Evolutionary conservation across 202 grass and related monocot species (phyloP), one percentile per base, ranked within the genome.

Genomic region (Dendrocalamus latiflorus): DNA sequence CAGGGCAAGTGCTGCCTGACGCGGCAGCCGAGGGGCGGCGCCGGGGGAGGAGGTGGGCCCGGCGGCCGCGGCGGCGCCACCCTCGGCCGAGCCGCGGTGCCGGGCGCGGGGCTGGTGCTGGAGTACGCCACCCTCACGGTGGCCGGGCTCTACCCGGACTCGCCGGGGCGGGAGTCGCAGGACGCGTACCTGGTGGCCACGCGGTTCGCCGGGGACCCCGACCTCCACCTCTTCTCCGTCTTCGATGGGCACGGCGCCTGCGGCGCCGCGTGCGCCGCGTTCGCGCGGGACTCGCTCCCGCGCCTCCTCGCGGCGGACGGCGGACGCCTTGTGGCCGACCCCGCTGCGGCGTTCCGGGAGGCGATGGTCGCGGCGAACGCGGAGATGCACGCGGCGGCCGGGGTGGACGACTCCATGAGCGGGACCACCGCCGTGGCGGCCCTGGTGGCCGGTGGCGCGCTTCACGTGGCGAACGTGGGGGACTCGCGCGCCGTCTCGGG

Each of bases 391-490:
- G 84, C 83, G 6, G 88, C 84, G 75, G 17, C 74, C 17, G 87
- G n/a, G 57, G 89, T 98, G 30, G 93, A 98, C 72, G 93, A 98
- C 79, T 88, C 77, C 43, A 91, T 89, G 92, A 98, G 95, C 68
- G 95, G 95, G 56, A 98, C 95, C 36, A 98, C 95, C 4, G 95
- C 95, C 26, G 92, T 98, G 17, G 87, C 84, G 11, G 93, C 92
- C 1, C 91, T 98, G 24, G 91, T 95, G 11, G 70, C 81, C 14
- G 87, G 91, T 4, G 87, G 63, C 30, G 70, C 73, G 41, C 89
- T 98, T 36, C 87, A 95, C 38, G 89, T 98, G 17, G 95, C 95
- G 36, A 98, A 98, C 85, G 95, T 98, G 2, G 93, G 95, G 1
- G 94, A 97, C 63, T 97, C 94, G 8, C 91, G 93, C 78, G 93